Conservation (phyloP, 192 early-diverging fungal species). For the Paraglomus brasilianum region DNA sequence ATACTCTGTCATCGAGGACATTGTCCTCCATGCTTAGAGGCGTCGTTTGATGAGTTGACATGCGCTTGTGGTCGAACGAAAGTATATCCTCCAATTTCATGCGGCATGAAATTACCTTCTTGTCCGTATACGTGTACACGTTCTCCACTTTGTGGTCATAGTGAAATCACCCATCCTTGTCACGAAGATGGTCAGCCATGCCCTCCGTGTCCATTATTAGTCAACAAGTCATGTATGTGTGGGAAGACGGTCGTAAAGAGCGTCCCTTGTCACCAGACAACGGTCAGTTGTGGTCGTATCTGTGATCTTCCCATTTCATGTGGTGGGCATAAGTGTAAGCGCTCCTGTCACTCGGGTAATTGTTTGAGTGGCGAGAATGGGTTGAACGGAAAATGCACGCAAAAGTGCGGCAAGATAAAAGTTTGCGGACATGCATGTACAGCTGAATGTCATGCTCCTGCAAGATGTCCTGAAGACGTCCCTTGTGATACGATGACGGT, state of each 20-base stretch:
- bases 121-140: constrained; percentile 77
- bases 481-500: constrained; percentile 63
- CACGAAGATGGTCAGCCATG: constrained; percentile 85
- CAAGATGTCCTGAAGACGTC: constrained; percentile 72
- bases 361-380: constrained; percentile 61
- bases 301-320: constrained; percentile 58
- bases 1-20: constrained; percentile 74
- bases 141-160: constrained; percentile 75
- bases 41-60: constrained; percentile 78
- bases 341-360: constrained; percentile 78
- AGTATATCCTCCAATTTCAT: constrained; percentile 82
- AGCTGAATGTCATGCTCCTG: constrained; percentile 71
- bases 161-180: constrained; percentile 73
- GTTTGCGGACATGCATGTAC: constrained; percentile 83
- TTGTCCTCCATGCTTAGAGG: constrained; percentile 75
- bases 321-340: constrained; percentile 76
- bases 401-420: constrained; percentile 71
- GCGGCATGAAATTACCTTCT: constrained; percentile 71
- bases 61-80: constrained; percentile 86
- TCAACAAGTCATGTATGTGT: constrained; percentile 71
- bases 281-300: constrained; percentile 70
- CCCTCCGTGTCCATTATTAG: constrained; percentile 87
- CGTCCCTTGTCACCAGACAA: constrained; percentile 77
- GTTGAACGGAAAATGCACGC: constrained; percentile 51
- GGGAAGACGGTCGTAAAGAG: constrained; percentile 75